A percentile compares a stretch with the other conserved stretches of the same genome.
These are phyloP conservation scores for Peziza echinospora DNA, from an alignment of 495 filamentous ascomycete species.

Conservation along the genomic window DNA sequence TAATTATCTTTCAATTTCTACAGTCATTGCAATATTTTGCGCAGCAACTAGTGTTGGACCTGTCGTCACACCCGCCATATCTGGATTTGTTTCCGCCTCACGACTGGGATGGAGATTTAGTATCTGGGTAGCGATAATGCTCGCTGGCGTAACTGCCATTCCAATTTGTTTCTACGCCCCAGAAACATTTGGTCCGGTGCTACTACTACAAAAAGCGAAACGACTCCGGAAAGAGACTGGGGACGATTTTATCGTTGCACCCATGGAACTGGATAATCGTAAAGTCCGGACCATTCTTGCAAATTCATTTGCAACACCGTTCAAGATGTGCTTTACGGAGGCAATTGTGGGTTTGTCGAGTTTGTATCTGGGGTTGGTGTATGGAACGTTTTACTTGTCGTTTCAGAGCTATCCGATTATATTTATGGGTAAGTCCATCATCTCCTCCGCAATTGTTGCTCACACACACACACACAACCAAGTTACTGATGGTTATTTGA, in stretches of 20 bases:
- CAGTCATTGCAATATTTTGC: slow-evolving; percentile 20
- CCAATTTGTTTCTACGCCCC: slow-evolving; percentile 19
- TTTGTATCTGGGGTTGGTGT: slow-evolving; percentile 45
- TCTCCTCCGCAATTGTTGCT: background rate
- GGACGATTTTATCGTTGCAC: slow-evolving; percentile 20
- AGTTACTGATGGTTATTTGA: too few relatives aligned
- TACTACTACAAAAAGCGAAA: slow-evolving; percentile 33
- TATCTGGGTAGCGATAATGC: slow-evolving; percentile 32
- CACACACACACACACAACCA: background rate
- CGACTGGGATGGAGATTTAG: slow-evolving; percentile 28
- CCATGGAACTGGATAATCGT: slow-evolving; percentile 24
- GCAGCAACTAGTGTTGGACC: slow-evolving; percentile 39
- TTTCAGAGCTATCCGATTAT: slow-evolving; percentile 49
- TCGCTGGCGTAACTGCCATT: slow-evolving; percentile 22
- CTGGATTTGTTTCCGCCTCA: slow-evolving; percentile 22
- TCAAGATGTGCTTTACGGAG: slow-evolving; percentile 36
- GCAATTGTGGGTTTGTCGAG: slow-evolving; percentile 43
- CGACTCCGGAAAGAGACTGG: slow-evolving; percentile 27
- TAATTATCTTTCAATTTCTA: slow-evolving; percentile 25
- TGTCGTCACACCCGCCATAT: slow-evolving; percentile 43
- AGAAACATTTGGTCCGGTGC: slow-evolving; percentile 40
- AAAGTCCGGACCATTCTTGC: slow-evolving; percentile 21
- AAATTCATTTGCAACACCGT: slow-evolving; percentile 25
- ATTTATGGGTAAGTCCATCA: slow-evolving; percentile 25
- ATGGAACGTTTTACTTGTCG: slow-evolving; percentile 57